phyloP scores from a whole-genome alignment of 768 basidiomycete genomes.

The Amanita muscaria region DNA sequence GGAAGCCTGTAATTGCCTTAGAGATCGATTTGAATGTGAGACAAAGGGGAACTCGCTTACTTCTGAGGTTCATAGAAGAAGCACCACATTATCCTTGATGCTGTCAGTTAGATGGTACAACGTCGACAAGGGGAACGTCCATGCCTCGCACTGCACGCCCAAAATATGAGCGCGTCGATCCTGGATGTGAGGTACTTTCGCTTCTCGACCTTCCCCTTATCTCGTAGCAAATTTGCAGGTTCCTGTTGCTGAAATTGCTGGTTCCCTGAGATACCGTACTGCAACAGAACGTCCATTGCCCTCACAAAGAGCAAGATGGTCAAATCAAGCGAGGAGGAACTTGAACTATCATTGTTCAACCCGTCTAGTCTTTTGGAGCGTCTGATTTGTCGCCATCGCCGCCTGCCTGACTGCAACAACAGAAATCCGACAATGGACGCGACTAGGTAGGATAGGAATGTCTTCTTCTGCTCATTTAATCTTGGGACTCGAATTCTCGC shows the following conservation, averaged over 20 bases:
- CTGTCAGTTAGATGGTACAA: background rate
- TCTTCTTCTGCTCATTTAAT: slow-evolving; percentile 34
- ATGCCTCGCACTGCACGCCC: slow-evolving; percentile 71
- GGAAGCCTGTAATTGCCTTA: slow-evolving; percentile 35
- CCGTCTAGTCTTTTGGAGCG: slow-evolving; percentile 12
- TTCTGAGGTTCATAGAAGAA: slow-evolving; percentile 72
- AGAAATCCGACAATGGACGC: slow-evolving; percentile 49
- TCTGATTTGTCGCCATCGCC: slow-evolving; percentile 22
- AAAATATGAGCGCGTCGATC: slow-evolving; percentile 66
- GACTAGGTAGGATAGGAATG: slow-evolving; percentile 49
- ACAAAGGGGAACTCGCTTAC: slow-evolving; percentile 24
- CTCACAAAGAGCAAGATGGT: slow-evolving; percentile 62
- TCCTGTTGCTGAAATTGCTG: background rate
- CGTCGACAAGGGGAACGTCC: slow-evolving; percentile 10
- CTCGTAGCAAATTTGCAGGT: slow-evolving; percentile 10
- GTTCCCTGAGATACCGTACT: slow-evolving; percentile 36
- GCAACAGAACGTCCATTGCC: slow-evolving; percentile 55
- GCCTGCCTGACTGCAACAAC: slow-evolving; percentile 46
- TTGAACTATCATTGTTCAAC: background rate
- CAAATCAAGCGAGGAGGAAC: slow-evolving; percentile 58
- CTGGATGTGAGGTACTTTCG: slow-evolving; percentile 29
- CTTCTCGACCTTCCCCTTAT: slow-evolving; percentile 21
- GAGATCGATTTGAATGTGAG: slow-evolving; percentile 6
- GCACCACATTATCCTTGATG: slow-evolving; percentile 77
- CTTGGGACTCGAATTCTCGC: background rate